These are phyloP conservation scores for Clonostachys sp. DNA, from an alignment of 2,329 filamentous ascomycete genomes.

Conservation along the genomic window DNA sequence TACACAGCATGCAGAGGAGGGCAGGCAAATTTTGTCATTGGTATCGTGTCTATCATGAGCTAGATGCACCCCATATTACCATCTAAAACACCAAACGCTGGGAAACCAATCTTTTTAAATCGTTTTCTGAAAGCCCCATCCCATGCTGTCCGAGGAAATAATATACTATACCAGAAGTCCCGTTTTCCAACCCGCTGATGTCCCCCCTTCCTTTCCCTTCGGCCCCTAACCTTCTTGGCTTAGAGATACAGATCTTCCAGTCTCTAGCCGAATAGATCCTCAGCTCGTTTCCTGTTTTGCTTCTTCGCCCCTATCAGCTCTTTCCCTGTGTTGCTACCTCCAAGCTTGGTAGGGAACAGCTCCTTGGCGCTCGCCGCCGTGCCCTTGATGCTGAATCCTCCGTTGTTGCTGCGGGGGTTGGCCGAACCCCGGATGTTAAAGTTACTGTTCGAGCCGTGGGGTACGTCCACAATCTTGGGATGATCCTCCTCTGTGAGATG, in stretches of 20 bases:
- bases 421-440: conserved; percentile 60
- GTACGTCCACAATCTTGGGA: conserved; percentile 54
- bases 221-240: no score
- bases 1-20: no score
- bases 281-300: conserved; percentile 54
- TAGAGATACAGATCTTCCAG: no score
- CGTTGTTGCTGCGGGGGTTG: conserved; percentile 33
- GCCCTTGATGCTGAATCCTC: conserved; percentile 65
- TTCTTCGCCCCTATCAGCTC: conserved; percentile 59
- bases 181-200: background rate
- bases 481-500: conserved; percentile 28
- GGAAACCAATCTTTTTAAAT: background rate
- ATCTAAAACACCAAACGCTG: no score
- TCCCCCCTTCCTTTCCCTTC: no score
- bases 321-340: conserved; percentile 51
- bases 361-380: conserved; percentile 59
- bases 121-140: background rate
- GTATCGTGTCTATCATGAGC: no score
- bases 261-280: conserved; percentile 64
- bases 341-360: conserved; percentile 56
- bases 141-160: background rate
- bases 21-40: no score
- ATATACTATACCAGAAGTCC: background rate
- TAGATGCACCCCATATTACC: no score
- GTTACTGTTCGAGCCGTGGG: conserved; percentile 34